Percentiles rank a stretch among this genome's conserved stretches.
Conservation (phyloP, 257 asterid species). For the Solanum chiquidenum region DNA sequence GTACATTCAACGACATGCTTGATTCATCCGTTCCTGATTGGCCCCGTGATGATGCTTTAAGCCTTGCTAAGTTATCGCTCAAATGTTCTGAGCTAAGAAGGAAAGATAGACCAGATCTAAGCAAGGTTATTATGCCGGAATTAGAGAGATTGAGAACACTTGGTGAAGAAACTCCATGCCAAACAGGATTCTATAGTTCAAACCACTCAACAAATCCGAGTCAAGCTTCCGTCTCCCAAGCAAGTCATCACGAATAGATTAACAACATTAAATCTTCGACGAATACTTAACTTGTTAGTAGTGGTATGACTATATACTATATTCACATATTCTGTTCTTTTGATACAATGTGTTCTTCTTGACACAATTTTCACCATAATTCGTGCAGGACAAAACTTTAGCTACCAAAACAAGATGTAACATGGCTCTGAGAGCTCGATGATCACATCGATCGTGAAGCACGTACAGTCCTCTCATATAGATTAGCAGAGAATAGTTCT, state of each 20-base stretch:
- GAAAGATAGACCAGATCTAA: constrained; percentile 92
- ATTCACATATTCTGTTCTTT: not conserved
- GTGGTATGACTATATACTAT: not conserved
- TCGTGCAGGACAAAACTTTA: not conserved
- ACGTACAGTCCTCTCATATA: not conserved
- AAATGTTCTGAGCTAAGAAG: constrained; percentile 70
- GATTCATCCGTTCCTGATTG: constrained; percentile 61
- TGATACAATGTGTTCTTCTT: not conserved
- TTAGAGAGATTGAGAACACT: constrained; percentile 48
- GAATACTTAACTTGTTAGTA: not conserved
- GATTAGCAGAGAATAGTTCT: not conserved
- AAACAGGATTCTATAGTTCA: constrained; percentile 4
- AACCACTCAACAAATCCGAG: constrained; percentile 34
- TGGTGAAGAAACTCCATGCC: constrained; percentile 38
- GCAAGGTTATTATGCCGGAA: constrained; percentile 57
- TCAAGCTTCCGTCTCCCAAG: constrained; percentile 55
- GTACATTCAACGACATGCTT: constrained; percentile 46
- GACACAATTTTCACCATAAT: not conserved
- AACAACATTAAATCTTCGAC: not conserved
- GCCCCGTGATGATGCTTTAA: constrained; percentile 71
- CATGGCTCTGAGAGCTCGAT: not conserved
- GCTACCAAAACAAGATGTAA: not conserved
- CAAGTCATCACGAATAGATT: constrained; percentile 20
- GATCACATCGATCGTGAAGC: not conserved
- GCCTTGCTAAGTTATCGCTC: constrained; percentile 50